Evolutionary conservation across 2,329 filamentous ascomycete genomes (phyloP).

Genomic region (Arthroderma uncinatum): DNA sequence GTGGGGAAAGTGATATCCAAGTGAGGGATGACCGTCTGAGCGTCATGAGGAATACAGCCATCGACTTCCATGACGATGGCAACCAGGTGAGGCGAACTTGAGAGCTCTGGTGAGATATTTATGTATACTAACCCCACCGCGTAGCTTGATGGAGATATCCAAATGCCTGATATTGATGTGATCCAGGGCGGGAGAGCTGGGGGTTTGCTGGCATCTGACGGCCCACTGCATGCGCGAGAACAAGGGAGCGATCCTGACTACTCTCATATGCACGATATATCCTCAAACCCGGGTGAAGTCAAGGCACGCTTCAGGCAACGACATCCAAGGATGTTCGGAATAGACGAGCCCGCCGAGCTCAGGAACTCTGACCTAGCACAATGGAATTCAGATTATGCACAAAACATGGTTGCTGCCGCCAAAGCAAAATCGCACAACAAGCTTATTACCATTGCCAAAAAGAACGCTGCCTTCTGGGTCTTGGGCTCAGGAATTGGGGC

Average conservation of each 20-base stretch:
- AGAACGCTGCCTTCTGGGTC: conserved; percentile 53
- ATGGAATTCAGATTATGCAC: conserved; percentile 50
- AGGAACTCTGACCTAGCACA: conserved; percentile 44
- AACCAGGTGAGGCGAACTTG: background rate
- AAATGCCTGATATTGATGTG: conserved; percentile 19
- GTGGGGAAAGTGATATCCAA: background rate
- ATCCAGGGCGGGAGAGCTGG: background rate
- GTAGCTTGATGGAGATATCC: conserved; percentile 11
- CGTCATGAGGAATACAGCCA: background rate
- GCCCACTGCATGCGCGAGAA: background rate
- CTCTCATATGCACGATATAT: conserved; percentile 8
- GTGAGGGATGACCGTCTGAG: background rate
- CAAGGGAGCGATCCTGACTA: conserved; percentile 16
- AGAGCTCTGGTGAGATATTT: background rate
- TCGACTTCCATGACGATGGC: background rate
- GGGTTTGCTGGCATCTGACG: conserved; percentile 17
- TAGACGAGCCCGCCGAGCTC: conserved; percentile 43
- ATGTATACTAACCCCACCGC: background rate
- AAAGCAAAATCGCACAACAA: conserved; percentile 37
- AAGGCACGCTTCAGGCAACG: conserved; percentile 22
- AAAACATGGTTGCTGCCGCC: conserved; percentile 46
- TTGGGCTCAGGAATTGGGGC: conserved; percentile 46
- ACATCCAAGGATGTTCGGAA: conserved; percentile 31
- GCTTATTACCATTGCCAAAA: conserved; percentile 42
- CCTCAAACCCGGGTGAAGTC: conserved; percentile 15